phyloP scores from a whole-genome alignment of 192 early-diverging fungal species.

The Coemansia furcata region DNA sequence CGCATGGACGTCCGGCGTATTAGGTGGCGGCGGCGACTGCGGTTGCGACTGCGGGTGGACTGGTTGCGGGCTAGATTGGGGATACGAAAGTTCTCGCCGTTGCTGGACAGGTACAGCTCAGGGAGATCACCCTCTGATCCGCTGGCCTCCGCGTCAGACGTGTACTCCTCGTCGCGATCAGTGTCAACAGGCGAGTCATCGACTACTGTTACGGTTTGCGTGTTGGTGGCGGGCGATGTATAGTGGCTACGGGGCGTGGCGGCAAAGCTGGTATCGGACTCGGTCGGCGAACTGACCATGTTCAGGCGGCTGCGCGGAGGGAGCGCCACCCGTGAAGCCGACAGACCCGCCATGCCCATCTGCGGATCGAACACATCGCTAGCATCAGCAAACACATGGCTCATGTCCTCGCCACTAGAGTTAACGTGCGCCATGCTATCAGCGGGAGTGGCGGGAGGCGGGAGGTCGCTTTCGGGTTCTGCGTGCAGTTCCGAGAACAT shows the following conservation, averaged over 20 bases:
- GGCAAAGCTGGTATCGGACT: slow-evolving; percentile 13
- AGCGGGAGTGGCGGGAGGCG: neutral
- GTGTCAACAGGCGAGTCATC: neutral
- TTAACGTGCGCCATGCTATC: neutral
- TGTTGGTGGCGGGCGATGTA: neutral
- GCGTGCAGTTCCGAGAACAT: neutral
- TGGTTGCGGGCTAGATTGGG: slow-evolving; percentile 34
- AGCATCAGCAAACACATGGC: neutral
- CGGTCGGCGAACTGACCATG: slow-evolving; percentile 13
- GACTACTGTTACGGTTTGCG: neutral
- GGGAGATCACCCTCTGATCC: slow-evolving; percentile 12
- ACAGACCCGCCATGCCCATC: neutral
- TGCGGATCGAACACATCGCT: neutral
- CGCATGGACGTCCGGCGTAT: slow-evolving; percentile 21
- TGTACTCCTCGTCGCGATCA: neutral
- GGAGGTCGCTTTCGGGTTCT: neutral
- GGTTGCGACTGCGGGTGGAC: slow-evolving; percentile 16
- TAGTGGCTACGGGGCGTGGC: neutral
- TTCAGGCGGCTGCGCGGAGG: neutral
- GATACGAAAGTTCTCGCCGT: slow-evolving; percentile 33
- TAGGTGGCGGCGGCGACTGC: slow-evolving; percentile 9
- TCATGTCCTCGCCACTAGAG: slow-evolving; percentile 1
- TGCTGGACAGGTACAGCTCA: slow-evolving; percentile 26
- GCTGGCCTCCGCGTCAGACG: slow-evolving; percentile 13
- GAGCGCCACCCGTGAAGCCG: neutral